Percentiles rank a stretch among this genome's conserved stretches.
phyloP scores from a whole-genome alignment of 345 rosid species.

The Murraya koenigii region DNA sequence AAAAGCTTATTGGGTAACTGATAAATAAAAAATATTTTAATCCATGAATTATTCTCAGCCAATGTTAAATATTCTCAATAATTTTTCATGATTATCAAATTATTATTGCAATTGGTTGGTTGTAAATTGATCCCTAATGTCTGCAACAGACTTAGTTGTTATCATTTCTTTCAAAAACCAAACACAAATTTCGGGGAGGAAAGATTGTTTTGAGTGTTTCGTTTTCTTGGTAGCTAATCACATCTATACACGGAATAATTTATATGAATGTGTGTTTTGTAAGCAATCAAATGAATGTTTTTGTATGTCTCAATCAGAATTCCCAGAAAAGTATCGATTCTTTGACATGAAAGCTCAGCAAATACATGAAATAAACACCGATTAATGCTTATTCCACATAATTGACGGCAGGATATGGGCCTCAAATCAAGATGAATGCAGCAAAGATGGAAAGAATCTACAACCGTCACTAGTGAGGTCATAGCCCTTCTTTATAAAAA shows the following conservation, averaged over 20 bases:
- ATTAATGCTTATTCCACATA: neutral
- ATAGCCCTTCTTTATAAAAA: neutral
- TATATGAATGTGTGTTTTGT: neutral
- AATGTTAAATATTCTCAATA: no score
- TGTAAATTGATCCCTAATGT: no score
- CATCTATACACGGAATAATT: neutral
- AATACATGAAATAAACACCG: neutral
- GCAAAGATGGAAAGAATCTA: neutral
- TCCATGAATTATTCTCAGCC: no score
- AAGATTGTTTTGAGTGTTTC: no score
- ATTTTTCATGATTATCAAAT: no score
- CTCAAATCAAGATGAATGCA: neutral
- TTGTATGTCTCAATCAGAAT: neutral
- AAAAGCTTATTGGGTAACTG: no score
- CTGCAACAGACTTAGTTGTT: no score
- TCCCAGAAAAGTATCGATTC: neutral
- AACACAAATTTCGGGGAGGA: no score
- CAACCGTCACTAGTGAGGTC: neutral
- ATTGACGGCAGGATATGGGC: constrained; percentile 5
- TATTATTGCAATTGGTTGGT: no score
- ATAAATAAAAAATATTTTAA: no score
- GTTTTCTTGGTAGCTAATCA: neutral
- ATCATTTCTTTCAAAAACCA: no score
- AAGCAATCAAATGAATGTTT: neutral
- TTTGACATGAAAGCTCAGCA: neutral